Base-by-base conservation (phyloP, 345 rosid genomes). In the Pugionium cornutum region DNA sequence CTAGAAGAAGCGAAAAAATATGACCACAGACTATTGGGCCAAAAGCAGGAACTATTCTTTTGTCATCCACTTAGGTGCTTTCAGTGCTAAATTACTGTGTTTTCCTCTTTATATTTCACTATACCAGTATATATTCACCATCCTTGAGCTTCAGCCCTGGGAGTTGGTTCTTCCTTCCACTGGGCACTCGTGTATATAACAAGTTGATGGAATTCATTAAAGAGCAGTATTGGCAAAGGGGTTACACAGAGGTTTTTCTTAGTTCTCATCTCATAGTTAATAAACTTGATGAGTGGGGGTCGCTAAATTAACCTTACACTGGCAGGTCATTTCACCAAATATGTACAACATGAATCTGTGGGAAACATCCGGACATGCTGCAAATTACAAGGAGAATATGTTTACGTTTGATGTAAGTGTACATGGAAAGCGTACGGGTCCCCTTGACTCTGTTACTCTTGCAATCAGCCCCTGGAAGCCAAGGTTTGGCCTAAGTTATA, bases 351-450 rank as follows among this genome's bases (percentile, higher is more conserved):
- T 94, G 92, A 83, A 80, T 79, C 89, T 94, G 51, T 91, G 99
- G 99, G 94, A 87, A 74, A 95, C 84, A 62, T 95, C 97, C 31
- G 92, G 97, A 65, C 95, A 95, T 80, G 97, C 91, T 70, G 95
- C 84, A 51, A 95, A 91, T 69, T 95, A 91, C 81, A 95, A 86
- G 78, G 96, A 95, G 64, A 91, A 95, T 74, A 91, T 95, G 97
- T 91, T 95, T 77, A 76, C 88, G 25, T 83, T 91, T 77, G 95
- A 95, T 85, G 97, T 87, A 75, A 82, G 84, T 66, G 36, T 37
- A 5, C 37, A 43, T 57, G 35, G 29, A 57, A 64, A 31, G 9
- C 33, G 55, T 64, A 65, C 11, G 53, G 46, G 45, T 39, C 34
- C 43, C 39, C 34, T 66, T 33, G 59, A 61, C 48, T 53, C 55